Percentiles rank a stretch among this genome's conserved stretches.
Conservation (phyloP, 768 basidiomycete species). For the Nevesoporus exiguus region DNA sequence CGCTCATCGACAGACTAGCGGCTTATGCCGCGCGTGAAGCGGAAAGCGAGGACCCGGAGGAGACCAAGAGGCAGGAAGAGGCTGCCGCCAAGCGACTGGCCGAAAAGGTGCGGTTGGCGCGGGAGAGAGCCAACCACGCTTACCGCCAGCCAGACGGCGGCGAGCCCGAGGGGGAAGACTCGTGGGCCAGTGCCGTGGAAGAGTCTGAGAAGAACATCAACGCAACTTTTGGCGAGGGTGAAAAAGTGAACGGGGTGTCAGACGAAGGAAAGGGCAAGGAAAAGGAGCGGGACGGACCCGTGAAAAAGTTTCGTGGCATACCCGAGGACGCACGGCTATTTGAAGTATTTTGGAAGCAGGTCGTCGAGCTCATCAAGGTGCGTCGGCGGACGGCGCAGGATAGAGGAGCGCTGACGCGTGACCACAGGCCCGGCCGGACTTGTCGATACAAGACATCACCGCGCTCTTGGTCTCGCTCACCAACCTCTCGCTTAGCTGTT, state of each 20-base stretch:
- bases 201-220: conserved; percentile 20
- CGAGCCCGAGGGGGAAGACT: conserved; percentile 23
- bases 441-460: conserved; percentile 96
- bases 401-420: conserved; percentile 1
- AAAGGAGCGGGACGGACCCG: conserved; percentile 56
- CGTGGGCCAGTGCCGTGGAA: conserved; percentile 23
- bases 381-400: conserved; percentile 14
- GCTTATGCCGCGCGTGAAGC: conserved; percentile 97
- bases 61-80: conserved; percentile 90
- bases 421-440: conserved; percentile 86
- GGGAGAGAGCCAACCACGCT: conserved; percentile 54
- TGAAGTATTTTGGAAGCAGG: conserved; percentile 98
- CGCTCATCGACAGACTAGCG: conserved; percentile 92
- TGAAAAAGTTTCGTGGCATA: conserved; percentile 89
- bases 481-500: conserved; percentile 93
- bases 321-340: conserved; percentile 94
- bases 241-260: conserved; percentile 18
- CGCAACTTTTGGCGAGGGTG: background rate
- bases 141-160: conserved; percentile 35
- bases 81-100: conserved; percentile 85
- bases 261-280: conserved; percentile 43
- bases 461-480: conserved; percentile 93
- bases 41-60: conserved; percentile 93
- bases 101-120: conserved; percentile 77
- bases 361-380: conserved; percentile 96